Evolutionary conservation across 2,329 filamentous ascomycete genomes (phyloP).

Genomic region (Calonectria pteridis): DNA sequence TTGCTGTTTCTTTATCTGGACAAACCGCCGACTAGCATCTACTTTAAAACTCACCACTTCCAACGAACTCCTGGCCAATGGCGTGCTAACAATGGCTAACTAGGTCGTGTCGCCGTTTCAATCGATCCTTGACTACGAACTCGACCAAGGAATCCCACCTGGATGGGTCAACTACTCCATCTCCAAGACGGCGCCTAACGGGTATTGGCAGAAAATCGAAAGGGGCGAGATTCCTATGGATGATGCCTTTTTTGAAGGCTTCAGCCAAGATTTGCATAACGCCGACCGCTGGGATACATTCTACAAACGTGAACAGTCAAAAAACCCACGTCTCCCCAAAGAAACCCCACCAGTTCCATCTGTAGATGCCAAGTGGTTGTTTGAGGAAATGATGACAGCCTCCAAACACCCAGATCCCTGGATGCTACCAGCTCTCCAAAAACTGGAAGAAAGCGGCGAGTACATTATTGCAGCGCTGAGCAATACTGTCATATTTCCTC

Average conservation of each 20-base stretch:
- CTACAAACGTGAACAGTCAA: slow-evolving; percentile 59
- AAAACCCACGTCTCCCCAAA: slow-evolving; percentile 54
- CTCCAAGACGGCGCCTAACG: slow-evolving; percentile 79
- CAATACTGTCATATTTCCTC: slow-evolving; percentile 91
- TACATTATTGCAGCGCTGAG: slow-evolving; percentile 86
- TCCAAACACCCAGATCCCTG: slow-evolving; percentile 81
- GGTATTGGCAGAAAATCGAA: slow-evolving; percentile 91
- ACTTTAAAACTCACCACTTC: neutral
- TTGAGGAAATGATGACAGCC: slow-evolving; percentile 90
- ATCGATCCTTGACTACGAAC: slow-evolving; percentile 91
- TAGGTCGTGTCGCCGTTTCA: slow-evolving; percentile 94
- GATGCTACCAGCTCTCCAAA: slow-evolving; percentile 86
- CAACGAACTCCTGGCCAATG: neutral
- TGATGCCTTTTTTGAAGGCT: slow-evolving; percentile 79
- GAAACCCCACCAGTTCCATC: slow-evolving; percentile 73
- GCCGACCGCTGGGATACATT: slow-evolving; percentile 77
- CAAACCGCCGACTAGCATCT: neutral
- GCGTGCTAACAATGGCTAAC: slow-evolving; percentile 13
- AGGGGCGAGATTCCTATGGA: slow-evolving; percentile 85
- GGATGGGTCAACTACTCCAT: slow-evolving; percentile 96
- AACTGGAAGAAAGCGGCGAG: slow-evolving; percentile 71
- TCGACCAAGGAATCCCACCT: slow-evolving; percentile 78
- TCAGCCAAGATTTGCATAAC: slow-evolving; percentile 79
- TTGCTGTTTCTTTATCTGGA: neutral
- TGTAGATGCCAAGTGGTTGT: slow-evolving; percentile 83